These are phyloP conservation scores for Colletotrichum lini DNA, from an alignment of 2,329 filamentous ascomycete species.

Conservation along the genomic window DNA sequence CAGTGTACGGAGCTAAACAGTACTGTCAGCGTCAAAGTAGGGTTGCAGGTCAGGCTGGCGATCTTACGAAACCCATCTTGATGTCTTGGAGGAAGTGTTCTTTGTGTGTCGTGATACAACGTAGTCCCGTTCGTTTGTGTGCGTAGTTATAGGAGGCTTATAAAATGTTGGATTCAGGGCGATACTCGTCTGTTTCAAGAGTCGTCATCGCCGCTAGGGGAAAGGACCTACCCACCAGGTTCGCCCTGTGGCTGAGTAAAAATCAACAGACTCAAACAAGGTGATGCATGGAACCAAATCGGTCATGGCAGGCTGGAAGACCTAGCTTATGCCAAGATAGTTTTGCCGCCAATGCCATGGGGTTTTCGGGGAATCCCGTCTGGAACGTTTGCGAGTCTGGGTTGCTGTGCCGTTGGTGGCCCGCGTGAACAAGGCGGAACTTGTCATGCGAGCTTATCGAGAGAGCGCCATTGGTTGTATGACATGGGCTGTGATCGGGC, in stretches of 20 bases:
- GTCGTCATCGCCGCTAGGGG: too few species aligned
- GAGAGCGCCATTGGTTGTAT: background rate
- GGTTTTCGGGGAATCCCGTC: background rate
- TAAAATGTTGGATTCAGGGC: background rate
- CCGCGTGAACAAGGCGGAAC: background rate
- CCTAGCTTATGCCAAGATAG: background rate
- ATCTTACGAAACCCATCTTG: slow-evolving; percentile 21
- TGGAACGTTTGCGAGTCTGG: background rate
- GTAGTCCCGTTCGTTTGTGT: too few species aligned
- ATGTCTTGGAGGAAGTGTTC: too few species aligned
- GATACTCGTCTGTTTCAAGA: background rate
- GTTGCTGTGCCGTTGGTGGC: background rate
- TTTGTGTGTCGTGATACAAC: background rate
- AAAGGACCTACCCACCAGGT: background rate
- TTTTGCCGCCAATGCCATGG: slow-evolving; percentile 17
- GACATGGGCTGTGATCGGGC: background rate
- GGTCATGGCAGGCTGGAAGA: too few species aligned
- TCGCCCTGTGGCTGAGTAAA: background rate
- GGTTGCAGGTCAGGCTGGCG: too few species aligned
- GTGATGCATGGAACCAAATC: background rate
- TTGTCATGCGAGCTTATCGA: background rate
- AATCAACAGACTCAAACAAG: background rate
- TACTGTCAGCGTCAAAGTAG: background rate
- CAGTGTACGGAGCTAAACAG: background rate
- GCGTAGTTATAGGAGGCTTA: background rate